These are phyloP conservation scores for Bipolaris bicolor DNA, from an alignment of 2,329 filamentous ascomycete genomes.

Conservation along the genomic window DNA sequence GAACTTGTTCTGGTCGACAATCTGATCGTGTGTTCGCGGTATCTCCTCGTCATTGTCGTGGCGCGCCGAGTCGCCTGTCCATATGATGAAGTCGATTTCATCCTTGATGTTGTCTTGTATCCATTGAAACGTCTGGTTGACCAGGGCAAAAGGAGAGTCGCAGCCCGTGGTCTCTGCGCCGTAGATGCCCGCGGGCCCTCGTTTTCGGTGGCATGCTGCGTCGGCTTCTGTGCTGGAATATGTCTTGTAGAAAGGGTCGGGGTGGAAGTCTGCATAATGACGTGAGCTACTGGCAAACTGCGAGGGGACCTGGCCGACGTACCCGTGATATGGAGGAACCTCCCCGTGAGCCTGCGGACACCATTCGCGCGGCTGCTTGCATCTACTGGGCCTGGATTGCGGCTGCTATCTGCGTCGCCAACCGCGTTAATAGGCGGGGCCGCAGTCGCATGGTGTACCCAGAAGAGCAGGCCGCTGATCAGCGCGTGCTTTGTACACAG, in stretches of 20 bases:
- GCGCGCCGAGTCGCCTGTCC: slow-evolving; percentile 89
- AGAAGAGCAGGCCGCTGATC: slow-evolving; percentile 37
- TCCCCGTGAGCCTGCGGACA: slow-evolving; percentile 58
- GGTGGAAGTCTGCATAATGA: slow-evolving; percentile 76
- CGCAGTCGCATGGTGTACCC: slow-evolving; percentile 29
- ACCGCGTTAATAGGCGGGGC: slow-evolving; percentile 35
- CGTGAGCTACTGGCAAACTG: slow-evolving; percentile 7
- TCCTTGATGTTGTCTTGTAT: slow-evolving; percentile 78
- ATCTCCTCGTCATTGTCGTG: slow-evolving; percentile 86
- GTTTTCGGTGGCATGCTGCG: slow-evolving; percentile 77
- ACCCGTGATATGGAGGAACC: slow-evolving; percentile 91
- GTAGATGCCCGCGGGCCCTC: slow-evolving; percentile 78
- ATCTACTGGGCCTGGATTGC: slow-evolving; percentile 11
- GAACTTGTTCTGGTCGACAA: slow-evolving; percentile 77
- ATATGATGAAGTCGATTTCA: slow-evolving; percentile 85
- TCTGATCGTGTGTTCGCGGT: slow-evolving; percentile 75
- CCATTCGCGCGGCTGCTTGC: slow-evolving; percentile 18
- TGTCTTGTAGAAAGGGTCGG: slow-evolving; percentile 83
- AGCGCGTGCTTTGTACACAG: slow-evolving; percentile 32
- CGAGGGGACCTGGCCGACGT: slow-evolving; percentile 22
- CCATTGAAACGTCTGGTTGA: slow-evolving; percentile 92
- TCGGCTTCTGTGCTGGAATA: slow-evolving; percentile 73
- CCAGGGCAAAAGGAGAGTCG: slow-evolving; percentile 78
- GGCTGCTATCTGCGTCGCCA: slow-evolving; percentile 19
- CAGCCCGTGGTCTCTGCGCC: slow-evolving; percentile 88